Evolutionary conservation across 768 basidiomycete species (phyloP).

Genomic region (Tylopilus intermedius): DNA sequence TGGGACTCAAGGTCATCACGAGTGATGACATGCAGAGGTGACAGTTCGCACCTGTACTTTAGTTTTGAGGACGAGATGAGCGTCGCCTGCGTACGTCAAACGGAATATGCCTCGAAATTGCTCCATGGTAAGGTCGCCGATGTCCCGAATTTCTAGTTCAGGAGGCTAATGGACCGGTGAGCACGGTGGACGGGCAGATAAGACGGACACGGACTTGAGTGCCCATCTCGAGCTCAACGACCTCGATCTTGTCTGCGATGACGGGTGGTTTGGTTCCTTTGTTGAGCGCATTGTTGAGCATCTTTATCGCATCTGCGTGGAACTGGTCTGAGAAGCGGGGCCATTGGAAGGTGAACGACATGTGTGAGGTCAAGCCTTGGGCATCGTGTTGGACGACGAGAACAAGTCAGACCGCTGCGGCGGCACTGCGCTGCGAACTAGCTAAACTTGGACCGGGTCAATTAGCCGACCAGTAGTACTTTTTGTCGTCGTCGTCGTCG

Average conservation of each 20-base stretch:
- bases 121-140: constrained; percentile 92
- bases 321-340: constrained; percentile 96
- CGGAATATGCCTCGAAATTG: constrained; percentile 97
- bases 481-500: neutral
- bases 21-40: neutral
- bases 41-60: constrained; percentile 75
- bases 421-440: neutral
- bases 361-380: constrained; percentile 26
- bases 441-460: neutral
- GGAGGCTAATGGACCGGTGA: constrained; percentile 63
- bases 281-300: constrained; percentile 95
- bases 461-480: constrained; percentile 1
- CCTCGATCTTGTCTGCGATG: constrained; percentile 95
- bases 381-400: constrained; percentile 19
- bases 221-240: constrained; percentile 99
- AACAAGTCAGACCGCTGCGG: constrained; percentile 8
- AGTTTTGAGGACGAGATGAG: constrained; percentile 78
- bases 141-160: constrained; percentile 93
- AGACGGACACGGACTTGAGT: constrained; percentile 61
- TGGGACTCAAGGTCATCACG: constrained; percentile 4
- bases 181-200: neutral
- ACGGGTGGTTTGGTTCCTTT: constrained; percentile 97
- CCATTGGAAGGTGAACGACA: constrained; percentile 95
- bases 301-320: constrained; percentile 91
- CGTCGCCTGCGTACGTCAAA: constrained; percentile 91